Evolutionary conservation across 2,329 filamentous ascomycete genomes (phyloP).

Genomic region (Tolypocladium amazonense): DNA sequence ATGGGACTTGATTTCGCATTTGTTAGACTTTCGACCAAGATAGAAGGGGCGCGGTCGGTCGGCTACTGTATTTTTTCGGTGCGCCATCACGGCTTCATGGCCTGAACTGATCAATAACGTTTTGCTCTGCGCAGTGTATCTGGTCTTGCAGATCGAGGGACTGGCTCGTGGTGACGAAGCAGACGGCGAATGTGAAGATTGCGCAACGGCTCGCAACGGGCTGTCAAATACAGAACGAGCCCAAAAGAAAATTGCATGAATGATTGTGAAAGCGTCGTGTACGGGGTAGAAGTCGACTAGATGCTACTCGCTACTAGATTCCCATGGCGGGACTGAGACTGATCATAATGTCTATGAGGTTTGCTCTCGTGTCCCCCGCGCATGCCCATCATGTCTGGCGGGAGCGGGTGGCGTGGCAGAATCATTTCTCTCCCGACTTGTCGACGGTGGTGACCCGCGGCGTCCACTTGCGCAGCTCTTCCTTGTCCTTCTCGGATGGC

Average conservation of each 20-base stretch:
- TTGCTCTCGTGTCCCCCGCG: background rate
- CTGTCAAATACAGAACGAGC: background rate
- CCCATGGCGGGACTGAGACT: background rate
- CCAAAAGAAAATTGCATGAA: background rate
- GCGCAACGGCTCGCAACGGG: background rate
- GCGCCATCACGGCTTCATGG: constrained; percentile 23
- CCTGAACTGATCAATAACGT: constrained; percentile 24
- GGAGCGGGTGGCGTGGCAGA: background rate
- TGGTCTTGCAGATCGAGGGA: constrained; percentile 5
- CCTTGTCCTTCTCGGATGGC: constrained; percentile 63
- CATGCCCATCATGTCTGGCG: background rate
- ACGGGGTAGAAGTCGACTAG: background rate
- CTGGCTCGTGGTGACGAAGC: constrained; percentile 3
- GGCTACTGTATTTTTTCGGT: constrained; percentile 15
- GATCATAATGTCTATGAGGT: background rate
- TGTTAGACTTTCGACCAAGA: constrained; percentile 27
- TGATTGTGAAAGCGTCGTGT: background rate
- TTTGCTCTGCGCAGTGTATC: constrained; percentile 4
- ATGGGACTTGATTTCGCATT: constrained; percentile 26
- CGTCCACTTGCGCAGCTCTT: constrained; percentile 48
- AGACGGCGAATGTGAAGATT: constrained; percentile 3
- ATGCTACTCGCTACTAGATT: too few species aligned
- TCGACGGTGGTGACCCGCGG: constrained; percentile 56
- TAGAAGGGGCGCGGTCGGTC: constrained; percentile 21
- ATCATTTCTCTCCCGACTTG: constrained; percentile 6